These are phyloP conservation scores for Vachellia collinsii DNA, from an alignment of 306 rosid species.

Conservation along the genomic window DNA sequence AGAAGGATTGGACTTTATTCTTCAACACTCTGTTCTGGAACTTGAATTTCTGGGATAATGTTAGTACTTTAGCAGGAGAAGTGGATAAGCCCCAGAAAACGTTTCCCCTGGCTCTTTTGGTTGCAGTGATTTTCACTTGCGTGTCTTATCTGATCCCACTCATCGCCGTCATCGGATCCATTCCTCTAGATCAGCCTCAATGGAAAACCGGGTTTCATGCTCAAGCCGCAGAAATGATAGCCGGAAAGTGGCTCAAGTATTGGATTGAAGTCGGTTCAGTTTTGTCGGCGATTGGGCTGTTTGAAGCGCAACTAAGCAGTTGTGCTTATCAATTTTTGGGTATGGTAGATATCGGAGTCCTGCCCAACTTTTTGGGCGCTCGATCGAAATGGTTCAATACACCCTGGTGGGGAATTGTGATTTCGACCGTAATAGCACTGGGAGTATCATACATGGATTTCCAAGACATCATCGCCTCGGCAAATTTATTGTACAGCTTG, in stretches of 20 bases:
- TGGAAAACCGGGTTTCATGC: constrained; percentile 4
- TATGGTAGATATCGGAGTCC: background rate
- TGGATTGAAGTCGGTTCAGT: background rate
- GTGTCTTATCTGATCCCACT: background rate
- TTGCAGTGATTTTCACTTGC: background rate
- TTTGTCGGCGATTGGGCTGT: background rate
- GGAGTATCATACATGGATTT: constrained; percentile 50
- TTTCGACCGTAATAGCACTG: background rate
- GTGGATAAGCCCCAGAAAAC: background rate
- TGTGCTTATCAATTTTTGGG: background rate
- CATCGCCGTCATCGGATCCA: background rate
- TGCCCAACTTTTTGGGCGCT: background rate
- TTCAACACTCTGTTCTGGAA: constrained; percentile 1
- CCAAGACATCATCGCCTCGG: constrained; percentile 43
- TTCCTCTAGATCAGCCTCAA: background rate
- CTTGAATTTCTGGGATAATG: constrained; percentile 7
- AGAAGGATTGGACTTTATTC: constrained; percentile 10
- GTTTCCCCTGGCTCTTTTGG: background rate
- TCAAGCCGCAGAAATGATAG: background rate
- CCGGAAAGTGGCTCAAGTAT: background rate
- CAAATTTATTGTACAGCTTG: constrained; percentile 63
- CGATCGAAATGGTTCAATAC: background rate
- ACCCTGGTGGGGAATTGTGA: background rate
- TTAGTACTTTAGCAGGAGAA: background rate
- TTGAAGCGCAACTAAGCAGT: background rate